Evolutionary conservation across 257 asterid genomes (phyloP).

Genomic region (Anisodus acutangulus): DNA sequence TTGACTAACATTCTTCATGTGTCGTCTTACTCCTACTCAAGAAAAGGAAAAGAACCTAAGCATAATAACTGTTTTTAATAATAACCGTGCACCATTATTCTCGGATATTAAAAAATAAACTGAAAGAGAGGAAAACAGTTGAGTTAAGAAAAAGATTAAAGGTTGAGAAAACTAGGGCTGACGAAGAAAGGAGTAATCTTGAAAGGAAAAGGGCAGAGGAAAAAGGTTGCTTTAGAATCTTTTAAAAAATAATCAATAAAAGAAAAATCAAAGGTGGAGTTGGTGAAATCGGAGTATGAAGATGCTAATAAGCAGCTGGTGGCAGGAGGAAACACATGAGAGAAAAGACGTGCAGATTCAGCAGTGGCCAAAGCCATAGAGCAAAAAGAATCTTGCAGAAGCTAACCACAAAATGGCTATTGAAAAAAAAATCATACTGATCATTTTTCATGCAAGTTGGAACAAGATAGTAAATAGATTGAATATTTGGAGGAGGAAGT

Average conservation of each 20-base stretch:
- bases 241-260: no score
- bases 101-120: not conserved
- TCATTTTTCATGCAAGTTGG: not conserved
- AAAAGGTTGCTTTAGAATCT: not conserved
- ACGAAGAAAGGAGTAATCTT: not conserved
- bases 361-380: not conserved
- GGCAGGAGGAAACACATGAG: not conserved
- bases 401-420: not conserved
- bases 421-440: not conserved
- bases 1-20: not conserved
- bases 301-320: not conserved
- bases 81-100: not conserved
- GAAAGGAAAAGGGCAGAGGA: not conserved
- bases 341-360: not conserved
- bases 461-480: not conserved
- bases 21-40: not conserved
- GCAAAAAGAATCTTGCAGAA: not conserved
- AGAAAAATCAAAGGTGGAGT: no score
- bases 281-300: conserved; percentile 5
- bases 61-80: not conserved
- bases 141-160: not conserved
- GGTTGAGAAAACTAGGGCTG: conserved; percentile 22
- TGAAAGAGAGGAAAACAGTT: not conserved
- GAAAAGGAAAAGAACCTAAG: not conserved
- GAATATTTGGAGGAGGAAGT: not conserved